Percentiles rank a stretch among this genome's conserved stretches.
phyloP scores from a whole-genome alignment of 1,284 basidiomycete species.

The Meira nashicola region DNA sequence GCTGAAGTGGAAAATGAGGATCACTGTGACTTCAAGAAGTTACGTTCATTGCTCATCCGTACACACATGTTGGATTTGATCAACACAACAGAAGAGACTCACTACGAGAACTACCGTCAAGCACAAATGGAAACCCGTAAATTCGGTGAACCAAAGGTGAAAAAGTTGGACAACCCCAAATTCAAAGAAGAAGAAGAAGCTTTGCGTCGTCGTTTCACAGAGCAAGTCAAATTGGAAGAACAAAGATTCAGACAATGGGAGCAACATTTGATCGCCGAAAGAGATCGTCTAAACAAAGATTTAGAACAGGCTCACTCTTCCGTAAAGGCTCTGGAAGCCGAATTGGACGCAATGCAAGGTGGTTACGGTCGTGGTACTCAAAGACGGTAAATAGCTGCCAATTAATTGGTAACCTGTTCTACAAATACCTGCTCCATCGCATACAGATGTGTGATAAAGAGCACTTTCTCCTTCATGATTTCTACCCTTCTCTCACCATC shows the following conservation, averaged over 20 bases:
- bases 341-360: conserved; percentile 33
- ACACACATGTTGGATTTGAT: conserved; percentile 99
- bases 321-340: conserved; percentile 50
- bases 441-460: too few relatives aligned
- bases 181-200: conserved; percentile 99
- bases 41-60: conserved; percentile 89
- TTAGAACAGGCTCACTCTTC: conserved; percentile 48
- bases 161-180: conserved; percentile 98
- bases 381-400: conserved; percentile 21
- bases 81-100: conserved; percentile 87
- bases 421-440: not conserved
- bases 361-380: conserved; percentile 36
- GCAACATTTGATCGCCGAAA: conserved; percentile 65
- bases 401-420: not conserved
- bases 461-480: too few relatives aligned
- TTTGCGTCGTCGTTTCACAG: conserved; percentile 93
- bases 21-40: conserved; percentile 98
- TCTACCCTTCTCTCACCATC: too few relatives aligned
- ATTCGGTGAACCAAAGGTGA: conserved; percentile 95
- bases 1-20: conserved; percentile 99
- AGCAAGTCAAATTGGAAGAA: conserved; percentile 99
- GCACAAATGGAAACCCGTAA: conserved; percentile 99
- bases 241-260: conserved; percentile 98
- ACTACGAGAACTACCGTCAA: conserved; percentile 97
- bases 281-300: conserved; percentile 52